Base-by-base conservation (phyloP, 192 early-diverging fungal genomes). In the Spinellus fusiger region DNA sequence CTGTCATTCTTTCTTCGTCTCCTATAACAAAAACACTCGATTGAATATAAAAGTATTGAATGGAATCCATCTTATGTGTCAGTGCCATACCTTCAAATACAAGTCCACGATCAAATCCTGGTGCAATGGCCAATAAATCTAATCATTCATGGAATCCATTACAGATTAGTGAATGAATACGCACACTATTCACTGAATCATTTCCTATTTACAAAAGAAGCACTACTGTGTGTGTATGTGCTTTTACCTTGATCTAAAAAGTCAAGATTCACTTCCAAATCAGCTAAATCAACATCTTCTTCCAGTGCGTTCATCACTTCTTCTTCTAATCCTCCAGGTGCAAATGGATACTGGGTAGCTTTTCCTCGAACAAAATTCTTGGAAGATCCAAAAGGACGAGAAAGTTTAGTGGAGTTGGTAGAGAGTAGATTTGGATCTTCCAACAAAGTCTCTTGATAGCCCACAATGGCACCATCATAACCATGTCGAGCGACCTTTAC, bases 321-420 rank as follows among this genome's bases (percentile, higher is more conserved):
- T 2, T 57, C 27, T 25, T 78, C 86, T 58, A 88, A 67, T 18
- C 88, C 86, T 61, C 89, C 92, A 4, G 90, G 90, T 4, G 85
- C 79, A 67, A 94, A 94, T 0, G 90, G 92, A 49, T 87, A 75
- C 49, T 84, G 80, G 5, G 81, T 75, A 3, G 84, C 81, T 20
- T 71, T 73, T 10, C 92, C 90, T 13, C 84, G 76, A 1, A 91
- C 89, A 61, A 89, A 92, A 61, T 86, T 78, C n/a, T 77, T 58
- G 20, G 73, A 47, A 3, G 65, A 69, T 0, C 78, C 75, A 53
- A 85, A 77, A 13, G 79, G 77, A 18, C 92, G 76, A 1, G 75
- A 66, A 15, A 94, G 78, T n/a, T 85, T 87, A 0, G 88, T 87
- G 20, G 92, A 88, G 58, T 89, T 90, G 34, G 73, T 78, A 15